phyloP scores from a whole-genome alignment of 768 basidiomycete genomes.

The Pulveroboletus ravenelii region DNA sequence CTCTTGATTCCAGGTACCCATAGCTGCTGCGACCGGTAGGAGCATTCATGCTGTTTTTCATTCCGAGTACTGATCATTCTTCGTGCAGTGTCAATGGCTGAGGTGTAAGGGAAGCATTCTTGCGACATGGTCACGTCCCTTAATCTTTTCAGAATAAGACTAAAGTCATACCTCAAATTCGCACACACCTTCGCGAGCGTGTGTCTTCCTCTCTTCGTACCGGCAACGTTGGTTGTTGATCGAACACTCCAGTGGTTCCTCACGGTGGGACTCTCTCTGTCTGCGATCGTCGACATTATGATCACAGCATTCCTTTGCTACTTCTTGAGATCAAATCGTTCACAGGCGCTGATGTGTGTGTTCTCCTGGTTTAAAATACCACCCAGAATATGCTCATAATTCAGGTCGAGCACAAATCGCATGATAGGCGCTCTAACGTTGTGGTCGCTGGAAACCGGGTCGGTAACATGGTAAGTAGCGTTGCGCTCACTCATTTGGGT shows the following conservation, averaged over 20 bases:
- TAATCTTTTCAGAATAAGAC: constrained; percentile 8
- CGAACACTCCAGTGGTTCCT: constrained; percentile 30
- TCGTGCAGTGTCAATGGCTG: constrained; percentile 16
- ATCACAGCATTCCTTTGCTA: constrained; percentile 43
- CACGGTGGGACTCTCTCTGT: constrained; percentile 37
- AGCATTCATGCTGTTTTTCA: neutral
- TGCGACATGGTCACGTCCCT: neutral
- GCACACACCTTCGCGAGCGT: constrained; percentile 3
- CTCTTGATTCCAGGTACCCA: neutral
- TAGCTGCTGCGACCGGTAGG: constrained; percentile 21
- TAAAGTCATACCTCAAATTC: constrained; percentile 10
- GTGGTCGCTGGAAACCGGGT: constrained; percentile 22
- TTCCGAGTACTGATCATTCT: neutral
- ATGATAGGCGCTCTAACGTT: constrained; percentile 18
- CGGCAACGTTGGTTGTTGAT: constrained; percentile 32
- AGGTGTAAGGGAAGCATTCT: constrained; percentile 13
- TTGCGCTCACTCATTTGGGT: no score
- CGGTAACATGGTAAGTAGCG: constrained; percentile 14
- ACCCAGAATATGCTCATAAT: neutral
- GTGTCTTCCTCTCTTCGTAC: neutral
- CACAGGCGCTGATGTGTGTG: constrained; percentile 32
- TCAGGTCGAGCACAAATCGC: constrained; percentile 15
- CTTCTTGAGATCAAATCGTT: constrained; percentile 37
- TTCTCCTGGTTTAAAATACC: neutral
- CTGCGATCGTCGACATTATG: constrained; percentile 41